A percentile compares a stretch with the other conserved stretches of the same genome.
phyloP scores from a whole-genome alignment of 2,329 filamentous ascomycete genomes.

The Chrysoporthe puriensis region DNA sequence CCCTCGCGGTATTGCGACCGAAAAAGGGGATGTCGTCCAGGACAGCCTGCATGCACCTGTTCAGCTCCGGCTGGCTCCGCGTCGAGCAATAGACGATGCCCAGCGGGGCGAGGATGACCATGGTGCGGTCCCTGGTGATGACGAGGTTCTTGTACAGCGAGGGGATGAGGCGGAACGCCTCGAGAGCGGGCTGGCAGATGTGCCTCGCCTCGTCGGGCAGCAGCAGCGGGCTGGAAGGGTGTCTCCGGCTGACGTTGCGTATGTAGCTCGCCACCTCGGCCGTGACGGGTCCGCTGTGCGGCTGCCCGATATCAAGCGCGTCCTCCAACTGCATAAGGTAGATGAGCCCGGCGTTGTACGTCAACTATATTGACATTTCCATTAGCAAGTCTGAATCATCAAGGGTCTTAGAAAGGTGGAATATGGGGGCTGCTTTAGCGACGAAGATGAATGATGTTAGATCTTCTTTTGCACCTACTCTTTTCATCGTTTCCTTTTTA shows the following conservation, averaged over 20 bases:
- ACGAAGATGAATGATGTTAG: background rate
- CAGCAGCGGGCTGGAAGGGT: slow-evolving; percentile 18
- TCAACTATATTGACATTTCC: slow-evolving; percentile 1
- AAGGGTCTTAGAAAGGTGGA: background rate
- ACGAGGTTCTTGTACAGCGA: slow-evolving; percentile 29
- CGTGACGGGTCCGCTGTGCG: slow-evolving; percentile 16
- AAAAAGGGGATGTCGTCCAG: slow-evolving; percentile 29
- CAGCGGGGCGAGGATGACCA: slow-evolving; percentile 28
- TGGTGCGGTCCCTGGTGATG: slow-evolving; percentile 27
- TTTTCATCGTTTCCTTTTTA: too few species aligned
- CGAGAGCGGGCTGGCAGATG: slow-evolving; percentile 28
- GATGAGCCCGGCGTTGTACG: slow-evolving; percentile 28
- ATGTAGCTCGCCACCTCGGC: slow-evolving; percentile 12
- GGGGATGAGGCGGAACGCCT: slow-evolving; percentile 29
- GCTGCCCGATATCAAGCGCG: slow-evolving; percentile 21
- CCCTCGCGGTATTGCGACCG: slow-evolving; percentile 12
- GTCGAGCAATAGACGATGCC: slow-evolving; percentile 29
- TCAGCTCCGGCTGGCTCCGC: slow-evolving; percentile 20
- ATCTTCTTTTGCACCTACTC: too few species aligned
- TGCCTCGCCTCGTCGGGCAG: slow-evolving; percentile 24
- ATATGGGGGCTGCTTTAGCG: background rate
- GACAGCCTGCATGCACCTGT: slow-evolving; percentile 27
- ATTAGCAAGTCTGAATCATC: background rate
- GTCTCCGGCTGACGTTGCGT: background rate
- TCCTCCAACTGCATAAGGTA: slow-evolving; percentile 29